A percentile compares a stretch with the other conserved stretches of the same genome.
Evolutionary conservation across 225 moss, liverwort and hornwort genomes (phyloP).

Genomic region (Asterella californica): DNA sequence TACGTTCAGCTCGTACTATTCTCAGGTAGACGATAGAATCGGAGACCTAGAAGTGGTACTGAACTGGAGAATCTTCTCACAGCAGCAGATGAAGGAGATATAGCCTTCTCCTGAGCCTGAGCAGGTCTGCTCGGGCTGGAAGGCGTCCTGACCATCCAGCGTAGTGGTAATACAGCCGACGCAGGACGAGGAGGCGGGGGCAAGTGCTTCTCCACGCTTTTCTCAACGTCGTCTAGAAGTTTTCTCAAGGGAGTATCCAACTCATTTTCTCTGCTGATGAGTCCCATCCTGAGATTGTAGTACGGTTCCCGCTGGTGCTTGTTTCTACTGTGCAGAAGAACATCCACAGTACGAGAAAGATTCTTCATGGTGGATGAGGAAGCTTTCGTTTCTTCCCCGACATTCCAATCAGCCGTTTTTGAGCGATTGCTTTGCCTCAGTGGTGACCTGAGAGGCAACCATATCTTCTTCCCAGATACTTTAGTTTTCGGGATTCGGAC

Average conservation of each 20-base stretch:
- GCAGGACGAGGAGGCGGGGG: background rate
- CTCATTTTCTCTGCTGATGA: background rate
- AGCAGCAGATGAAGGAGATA: too few relatives aligned
- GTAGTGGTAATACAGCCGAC: too few relatives aligned
- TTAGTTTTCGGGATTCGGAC: background rate
- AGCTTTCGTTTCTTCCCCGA: background rate
- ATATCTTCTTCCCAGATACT: background rate
- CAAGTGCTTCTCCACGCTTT: slow-evolving; percentile 30
- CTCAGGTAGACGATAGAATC: too few relatives aligned
- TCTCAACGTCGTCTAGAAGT: slow-evolving; percentile 33
- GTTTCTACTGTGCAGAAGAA: background rate
- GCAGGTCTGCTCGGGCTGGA: background rate
- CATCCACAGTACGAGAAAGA: slow-evolving; percentile 11
- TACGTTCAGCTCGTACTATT: too few relatives aligned
- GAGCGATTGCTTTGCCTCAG: background rate
- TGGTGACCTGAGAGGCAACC: background rate
- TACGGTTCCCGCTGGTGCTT: background rate
- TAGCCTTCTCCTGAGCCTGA: too few relatives aligned
- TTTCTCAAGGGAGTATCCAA: slow-evolving; percentile 14
- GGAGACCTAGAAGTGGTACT: too few relatives aligned
- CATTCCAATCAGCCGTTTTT: background rate
- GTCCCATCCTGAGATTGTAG: background rate
- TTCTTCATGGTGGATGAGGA: slow-evolving; percentile 2
- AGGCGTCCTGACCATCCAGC: background rate
- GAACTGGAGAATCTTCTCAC: too few relatives aligned